Evolutionary conservation across 306 rosid species (phyloP).

Genomic region (Begonia fuchsioides): DNA sequence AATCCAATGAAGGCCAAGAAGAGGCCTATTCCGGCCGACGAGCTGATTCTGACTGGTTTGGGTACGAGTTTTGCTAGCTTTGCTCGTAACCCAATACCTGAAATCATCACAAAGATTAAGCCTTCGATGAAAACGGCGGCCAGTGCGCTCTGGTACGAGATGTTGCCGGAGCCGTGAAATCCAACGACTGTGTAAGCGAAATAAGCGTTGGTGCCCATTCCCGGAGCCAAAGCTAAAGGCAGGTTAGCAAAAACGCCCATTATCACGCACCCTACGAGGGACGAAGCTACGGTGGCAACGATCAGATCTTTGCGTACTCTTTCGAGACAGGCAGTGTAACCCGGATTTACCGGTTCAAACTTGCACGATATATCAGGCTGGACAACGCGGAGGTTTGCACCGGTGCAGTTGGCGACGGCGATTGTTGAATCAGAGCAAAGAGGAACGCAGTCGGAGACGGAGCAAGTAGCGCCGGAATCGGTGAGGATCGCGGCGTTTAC

Average conservation of each 20-base stretch:
- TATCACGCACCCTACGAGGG: slow-evolving; percentile 72
- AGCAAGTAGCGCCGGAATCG: slow-evolving; percentile 89
- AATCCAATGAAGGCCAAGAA: slow-evolving; percentile 86
- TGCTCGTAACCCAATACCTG: slow-evolving; percentile 65
- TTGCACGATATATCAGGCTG: slow-evolving; percentile 52
- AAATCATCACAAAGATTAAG: slow-evolving; percentile 38
- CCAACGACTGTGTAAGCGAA: slow-evolving; percentile 98
- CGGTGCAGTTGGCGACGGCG: slow-evolving; percentile 32
- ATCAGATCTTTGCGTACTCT: slow-evolving; percentile 57
- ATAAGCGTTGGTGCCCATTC: slow-evolving; percentile 94
- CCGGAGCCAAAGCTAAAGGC: slow-evolving; percentile 86
- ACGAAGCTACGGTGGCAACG: slow-evolving; percentile 77
- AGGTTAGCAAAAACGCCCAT: slow-evolving; percentile 92
- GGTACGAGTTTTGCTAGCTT: slow-evolving; percentile 75
- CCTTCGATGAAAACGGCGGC: slow-evolving; percentile 90
- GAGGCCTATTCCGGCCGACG: slow-evolving; percentile 94
- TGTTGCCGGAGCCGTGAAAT: slow-evolving; percentile 81
- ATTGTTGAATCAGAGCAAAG: slow-evolving; percentile 61
- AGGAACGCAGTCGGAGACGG: slow-evolving; percentile 66
- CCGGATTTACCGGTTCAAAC: slow-evolving; percentile 79
- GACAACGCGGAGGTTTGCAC: slow-evolving; percentile 19
- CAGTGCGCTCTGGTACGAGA: slow-evolving; percentile 67
- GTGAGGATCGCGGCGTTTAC: slow-evolving; percentile 91
- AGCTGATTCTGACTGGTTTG: slow-evolving; percentile 81
- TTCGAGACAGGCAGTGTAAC: slow-evolving; percentile 59